Evolutionary conservation across 148 eudicot species (phyloP).

Genomic region (Amaranthus hypochondriacus): DNA sequence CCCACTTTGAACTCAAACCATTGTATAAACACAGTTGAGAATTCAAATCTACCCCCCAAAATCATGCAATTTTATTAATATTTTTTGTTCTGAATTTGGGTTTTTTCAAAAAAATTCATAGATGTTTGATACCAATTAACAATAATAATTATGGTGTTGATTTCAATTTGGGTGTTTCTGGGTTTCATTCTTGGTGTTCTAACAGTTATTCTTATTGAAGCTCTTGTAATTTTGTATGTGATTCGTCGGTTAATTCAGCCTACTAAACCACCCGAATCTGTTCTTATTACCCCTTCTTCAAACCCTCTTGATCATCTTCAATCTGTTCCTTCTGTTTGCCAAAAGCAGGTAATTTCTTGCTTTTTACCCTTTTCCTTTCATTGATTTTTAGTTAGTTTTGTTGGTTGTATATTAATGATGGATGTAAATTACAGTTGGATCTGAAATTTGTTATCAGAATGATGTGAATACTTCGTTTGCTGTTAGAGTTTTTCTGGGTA

Average conservation of each 20-base stretch:
- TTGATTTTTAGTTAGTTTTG: too few species aligned
- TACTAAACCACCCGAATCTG: slow-evolving; percentile 1
- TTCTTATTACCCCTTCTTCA: not conserved
- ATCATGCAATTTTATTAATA: not conserved
- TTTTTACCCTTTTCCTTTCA: not conserved
- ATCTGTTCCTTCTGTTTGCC: slow-evolving; percentile 18
- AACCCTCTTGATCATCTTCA: slow-evolving; percentile 20
- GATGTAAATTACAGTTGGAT: too few species aligned
- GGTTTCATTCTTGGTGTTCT: slow-evolving; percentile 22
- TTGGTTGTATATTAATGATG: too few species aligned
- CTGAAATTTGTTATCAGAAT: not conserved
- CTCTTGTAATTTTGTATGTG: slow-evolving; percentile 8
- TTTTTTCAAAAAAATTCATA: not conserved
- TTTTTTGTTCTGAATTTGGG: not conserved
- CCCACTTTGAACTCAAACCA: not conserved
- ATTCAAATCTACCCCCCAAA: not conserved
- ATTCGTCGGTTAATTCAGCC: slow-evolving; percentile 14
- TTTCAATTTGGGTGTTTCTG: slow-evolving; percentile 10
- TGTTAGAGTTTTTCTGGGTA: not conserved
- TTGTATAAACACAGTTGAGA: not conserved
- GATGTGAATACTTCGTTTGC: not conserved
- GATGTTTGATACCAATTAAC: not conserved
- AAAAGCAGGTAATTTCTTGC: slow-evolving; percentile 21
- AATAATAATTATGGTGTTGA: not conserved
- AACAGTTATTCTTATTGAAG: slow-evolving; percentile 24